phyloP scores from a whole-genome alignment of 2,329 filamentous ascomycete genomes.

The Raffaelea ambrosiae region DNA sequence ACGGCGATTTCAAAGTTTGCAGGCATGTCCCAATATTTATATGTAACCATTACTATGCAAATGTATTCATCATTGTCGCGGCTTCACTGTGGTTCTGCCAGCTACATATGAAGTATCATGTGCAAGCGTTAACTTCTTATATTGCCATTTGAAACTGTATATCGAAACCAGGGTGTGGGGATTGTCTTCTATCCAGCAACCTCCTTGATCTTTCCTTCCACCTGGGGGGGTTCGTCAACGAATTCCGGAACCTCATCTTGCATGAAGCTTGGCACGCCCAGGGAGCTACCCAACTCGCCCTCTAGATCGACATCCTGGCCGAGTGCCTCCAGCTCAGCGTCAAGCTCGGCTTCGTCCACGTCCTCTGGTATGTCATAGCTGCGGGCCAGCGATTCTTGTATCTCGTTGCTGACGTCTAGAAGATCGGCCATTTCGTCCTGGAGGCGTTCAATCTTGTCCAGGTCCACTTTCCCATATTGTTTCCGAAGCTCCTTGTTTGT shows the following conservation, averaged over 20 bases:
- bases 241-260: conserved; percentile 86
- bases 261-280: conserved; percentile 73
- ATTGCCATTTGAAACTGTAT: no score
- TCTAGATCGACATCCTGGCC: conserved; percentile 92
- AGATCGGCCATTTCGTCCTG: conserved; percentile 99
- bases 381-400: conserved; percentile 85
- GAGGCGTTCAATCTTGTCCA: conserved; percentile 94
- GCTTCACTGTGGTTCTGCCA: no score
- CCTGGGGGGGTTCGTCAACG: conserved; percentile 73
- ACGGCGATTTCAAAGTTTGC: no score
- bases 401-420: conserved; percentile 96
- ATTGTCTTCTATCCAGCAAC: conserved; percentile 6
- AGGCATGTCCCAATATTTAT: no score
- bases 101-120: no score
- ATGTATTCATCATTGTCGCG: no score
- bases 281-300: conserved; percentile 46
- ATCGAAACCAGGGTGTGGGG: no score
- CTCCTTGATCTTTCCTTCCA: conserved; percentile 14
- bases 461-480: conserved; percentile 95
- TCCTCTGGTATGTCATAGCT: conserved; percentile 95
- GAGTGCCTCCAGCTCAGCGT: conserved; percentile 90
- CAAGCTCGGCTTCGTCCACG: conserved; percentile 91
- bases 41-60: no score
- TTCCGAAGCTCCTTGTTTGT: conserved; percentile 87
- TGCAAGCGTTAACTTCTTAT: no score